These are phyloP conservation scores for Pleodorina starrii DNA, from an alignment of 139 green algal species.

Conservation along the genomic window DNA sequence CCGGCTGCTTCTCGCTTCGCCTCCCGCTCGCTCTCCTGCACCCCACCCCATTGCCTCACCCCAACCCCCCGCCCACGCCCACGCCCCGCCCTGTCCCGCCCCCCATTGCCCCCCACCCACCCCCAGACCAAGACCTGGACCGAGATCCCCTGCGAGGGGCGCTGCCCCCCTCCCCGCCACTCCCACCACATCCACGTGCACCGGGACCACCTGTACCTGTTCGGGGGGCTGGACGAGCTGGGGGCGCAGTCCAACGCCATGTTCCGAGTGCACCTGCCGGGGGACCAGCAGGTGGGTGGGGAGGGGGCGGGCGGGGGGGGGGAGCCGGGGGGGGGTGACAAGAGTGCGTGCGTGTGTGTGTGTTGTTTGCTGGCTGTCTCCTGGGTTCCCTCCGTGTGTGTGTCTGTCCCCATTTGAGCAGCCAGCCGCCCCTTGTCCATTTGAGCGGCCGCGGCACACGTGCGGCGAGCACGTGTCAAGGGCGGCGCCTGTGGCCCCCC, in stretches of 20 bases:
- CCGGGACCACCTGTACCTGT: slow-evolving; percentile 79
- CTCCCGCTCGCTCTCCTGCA: too few relatives aligned
- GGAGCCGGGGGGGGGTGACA: too few relatives aligned
- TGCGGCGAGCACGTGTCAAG: too few relatives aligned
- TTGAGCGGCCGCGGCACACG: too few relatives aligned
- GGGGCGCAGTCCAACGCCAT: slow-evolving; percentile 72
- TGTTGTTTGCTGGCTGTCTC: too few relatives aligned
- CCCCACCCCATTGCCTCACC: not conserved
- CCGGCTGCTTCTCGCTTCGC: too few relatives aligned
- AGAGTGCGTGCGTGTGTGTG: too few relatives aligned
- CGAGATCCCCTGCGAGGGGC: slow-evolving; percentile 62
- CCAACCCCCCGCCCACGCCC: not conserved
- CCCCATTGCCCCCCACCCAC: not conserved
- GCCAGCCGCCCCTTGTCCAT: too few relatives aligned
- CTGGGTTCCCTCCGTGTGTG: too few relatives aligned
- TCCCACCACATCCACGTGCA: slow-evolving; percentile 72
- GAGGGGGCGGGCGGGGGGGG: too few relatives aligned
- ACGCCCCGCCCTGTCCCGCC: not conserved
- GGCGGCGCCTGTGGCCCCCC: too few relatives aligned
- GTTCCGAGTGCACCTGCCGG: slow-evolving; percentile 68
- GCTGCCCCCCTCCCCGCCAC: slow-evolving; percentile 76
- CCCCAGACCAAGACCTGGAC: slow-evolving; percentile 71
- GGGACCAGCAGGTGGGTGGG: slow-evolving; percentile 53
- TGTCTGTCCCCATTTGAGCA: too few relatives aligned
- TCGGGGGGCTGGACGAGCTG: slow-evolving; percentile 85